These are phyloP conservation scores for Cytospora mali DNA, from an alignment of 2,329 filamentous ascomycete genomes.

Conservation along the genomic window DNA sequence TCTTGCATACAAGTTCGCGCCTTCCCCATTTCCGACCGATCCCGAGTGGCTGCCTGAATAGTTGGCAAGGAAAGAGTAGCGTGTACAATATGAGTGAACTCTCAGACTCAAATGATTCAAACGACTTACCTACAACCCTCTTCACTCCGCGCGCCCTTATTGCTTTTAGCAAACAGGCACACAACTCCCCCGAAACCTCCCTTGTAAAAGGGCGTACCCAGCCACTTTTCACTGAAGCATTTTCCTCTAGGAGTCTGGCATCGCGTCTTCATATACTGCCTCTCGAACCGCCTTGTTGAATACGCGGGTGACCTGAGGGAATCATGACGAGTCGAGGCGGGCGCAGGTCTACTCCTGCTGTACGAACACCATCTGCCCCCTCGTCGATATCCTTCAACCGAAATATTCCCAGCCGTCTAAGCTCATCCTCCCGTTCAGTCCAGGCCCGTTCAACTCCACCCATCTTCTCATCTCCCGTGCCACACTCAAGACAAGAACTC, in stretches of 20 bases:
- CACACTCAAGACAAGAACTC: conserved; percentile 4
- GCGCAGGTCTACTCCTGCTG: conserved; percentile 5
- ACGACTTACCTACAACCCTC: not conserved
- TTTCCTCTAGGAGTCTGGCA: not conserved
- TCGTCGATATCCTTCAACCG: conserved; percentile 3
- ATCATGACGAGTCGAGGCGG: conserved; percentile 9
- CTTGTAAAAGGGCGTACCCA: not conserved
- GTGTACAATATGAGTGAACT: not conserved
- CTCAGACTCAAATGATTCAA: not conserved
- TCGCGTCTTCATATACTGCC: not conserved
- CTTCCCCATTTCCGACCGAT: not conserved
- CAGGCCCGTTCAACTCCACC: conserved; percentile 18
- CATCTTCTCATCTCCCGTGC: conserved; percentile 17
- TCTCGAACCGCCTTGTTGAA: not conserved
- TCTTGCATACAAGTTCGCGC: not conserved
- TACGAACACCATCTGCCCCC: conserved; percentile 17
- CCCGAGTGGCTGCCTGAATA: not conserved
- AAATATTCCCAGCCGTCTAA: conserved; percentile 6
- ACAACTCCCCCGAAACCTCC: not conserved
- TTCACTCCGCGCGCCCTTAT: not conserved
- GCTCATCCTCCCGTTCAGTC: conserved; percentile 8
- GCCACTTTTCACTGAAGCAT: not conserved
- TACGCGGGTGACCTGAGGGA: not conserved
- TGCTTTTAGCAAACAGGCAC: not conserved
- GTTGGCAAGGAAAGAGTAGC: not conserved